phyloP scores from a whole-genome alignment of 306 rosid species.

The Citrullus mucosospermus region DNA sequence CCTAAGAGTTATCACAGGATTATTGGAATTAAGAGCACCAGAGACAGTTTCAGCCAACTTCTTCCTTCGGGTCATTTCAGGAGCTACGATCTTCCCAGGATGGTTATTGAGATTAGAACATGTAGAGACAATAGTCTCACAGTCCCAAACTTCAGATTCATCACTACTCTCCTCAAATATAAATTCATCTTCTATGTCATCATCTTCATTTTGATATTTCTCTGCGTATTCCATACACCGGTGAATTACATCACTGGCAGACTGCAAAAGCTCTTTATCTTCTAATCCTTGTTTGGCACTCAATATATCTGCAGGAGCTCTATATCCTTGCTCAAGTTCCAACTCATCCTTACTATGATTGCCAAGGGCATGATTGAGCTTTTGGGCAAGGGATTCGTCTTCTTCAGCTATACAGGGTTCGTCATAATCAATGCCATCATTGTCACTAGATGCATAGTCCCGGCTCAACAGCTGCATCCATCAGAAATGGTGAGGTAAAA shows the following conservation, averaged over 20 bases:
- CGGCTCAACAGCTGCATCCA: slow-evolving; percentile 42
- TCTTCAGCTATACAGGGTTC: slow-evolving; percentile 35
- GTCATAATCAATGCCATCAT: slow-evolving; percentile 11
- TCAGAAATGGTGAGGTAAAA: background rate
- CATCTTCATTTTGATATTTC: slow-evolving; percentile 56
- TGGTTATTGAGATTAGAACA: slow-evolving; percentile 82
- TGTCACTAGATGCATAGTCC: slow-evolving; percentile 42
- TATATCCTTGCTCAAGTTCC: slow-evolving; percentile 37
- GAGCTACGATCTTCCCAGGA: slow-evolving; percentile 68
- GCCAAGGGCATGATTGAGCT: slow-evolving; percentile 41
- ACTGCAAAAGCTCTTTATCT: slow-evolving; percentile 30
- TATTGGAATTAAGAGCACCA: slow-evolving; percentile 37
- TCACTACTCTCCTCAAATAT: slow-evolving; percentile 69
- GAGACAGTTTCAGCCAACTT: slow-evolving; percentile 54
- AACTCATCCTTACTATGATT: slow-evolving; percentile 24
- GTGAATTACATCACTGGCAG: slow-evolving; percentile 47
- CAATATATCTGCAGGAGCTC: slow-evolving; percentile 65
- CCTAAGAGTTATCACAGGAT: slow-evolving; percentile 42
- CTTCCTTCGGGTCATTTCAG: slow-evolving; percentile 49
- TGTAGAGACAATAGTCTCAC: slow-evolving; percentile 80
- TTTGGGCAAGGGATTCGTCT: slow-evolving; percentile 52
- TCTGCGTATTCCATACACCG: slow-evolving; percentile 73
- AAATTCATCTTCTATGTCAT: slow-evolving; percentile 28
- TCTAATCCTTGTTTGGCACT: slow-evolving; percentile 19
- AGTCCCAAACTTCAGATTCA: slow-evolving; percentile 84